These are phyloP conservation scores for Rhodotorula glutinis DNA, from an alignment of 1,284 basidiomycete species.

Conservation along the genomic window DNA sequence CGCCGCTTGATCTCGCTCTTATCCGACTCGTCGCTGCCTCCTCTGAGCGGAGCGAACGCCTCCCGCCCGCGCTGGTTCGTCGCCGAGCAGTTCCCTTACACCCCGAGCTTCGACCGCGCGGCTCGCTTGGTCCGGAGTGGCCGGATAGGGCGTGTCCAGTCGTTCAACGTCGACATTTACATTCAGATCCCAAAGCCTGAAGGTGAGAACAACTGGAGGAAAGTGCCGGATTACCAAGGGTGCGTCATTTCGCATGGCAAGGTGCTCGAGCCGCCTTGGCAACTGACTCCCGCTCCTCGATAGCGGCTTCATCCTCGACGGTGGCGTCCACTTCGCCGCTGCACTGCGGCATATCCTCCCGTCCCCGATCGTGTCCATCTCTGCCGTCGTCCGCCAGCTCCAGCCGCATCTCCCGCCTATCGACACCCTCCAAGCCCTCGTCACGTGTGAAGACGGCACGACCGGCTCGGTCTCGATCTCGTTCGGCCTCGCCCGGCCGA, in stretches of 20 bases:
- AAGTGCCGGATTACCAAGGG: slow-evolving; percentile 41
- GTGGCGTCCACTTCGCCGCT: slow-evolving; percentile 42
- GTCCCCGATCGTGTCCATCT: slow-evolving; percentile 23
- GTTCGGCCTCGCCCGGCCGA: slow-evolving; percentile 26
- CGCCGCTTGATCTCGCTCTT: slow-evolving; percentile 64
- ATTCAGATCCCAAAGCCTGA: slow-evolving; percentile 12
- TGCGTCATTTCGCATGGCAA: background rate
- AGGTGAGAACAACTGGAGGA: slow-evolving; percentile 31
- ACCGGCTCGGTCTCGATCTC: slow-evolving; percentile 30
- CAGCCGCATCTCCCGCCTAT: slow-evolving; percentile 35
- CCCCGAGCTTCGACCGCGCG: slow-evolving; percentile 59
- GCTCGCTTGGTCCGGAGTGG: slow-evolving; percentile 58
- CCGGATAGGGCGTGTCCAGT: slow-evolving; percentile 63
- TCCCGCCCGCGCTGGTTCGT: slow-evolving; percentile 56
- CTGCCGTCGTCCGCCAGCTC: slow-evolving; percentile 17
- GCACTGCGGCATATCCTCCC: slow-evolving; percentile 39
- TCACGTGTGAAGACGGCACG: slow-evolving; percentile 9
- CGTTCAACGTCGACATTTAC: slow-evolving; percentile 59
- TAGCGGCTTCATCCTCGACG: slow-evolving; percentile 39
- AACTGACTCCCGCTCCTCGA: background rate
- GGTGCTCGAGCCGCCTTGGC: too few species aligned
- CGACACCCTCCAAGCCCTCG: slow-evolving; percentile 34
- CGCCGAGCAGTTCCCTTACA: slow-evolving; percentile 50
- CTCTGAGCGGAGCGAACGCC: background rate
- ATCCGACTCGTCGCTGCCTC: slow-evolving; percentile 48